phyloP scores from a whole-genome alignment of 208 protist species.

The Acanthamoeba royreba region DNA sequence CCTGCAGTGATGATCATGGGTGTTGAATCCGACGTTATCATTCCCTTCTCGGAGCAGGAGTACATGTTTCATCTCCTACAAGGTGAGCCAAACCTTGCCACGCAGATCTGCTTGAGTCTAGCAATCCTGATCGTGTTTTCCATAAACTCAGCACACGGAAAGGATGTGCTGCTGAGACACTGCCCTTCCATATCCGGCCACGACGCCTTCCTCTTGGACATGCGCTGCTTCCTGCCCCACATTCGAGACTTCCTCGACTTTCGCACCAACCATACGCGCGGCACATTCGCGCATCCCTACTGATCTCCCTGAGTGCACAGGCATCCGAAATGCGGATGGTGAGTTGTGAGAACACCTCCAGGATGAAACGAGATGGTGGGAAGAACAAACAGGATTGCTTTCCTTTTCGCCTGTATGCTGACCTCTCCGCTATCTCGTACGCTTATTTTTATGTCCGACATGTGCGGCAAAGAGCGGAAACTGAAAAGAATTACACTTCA shows the following conservation, averaged over 20 bases:
- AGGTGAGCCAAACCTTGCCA: background rate
- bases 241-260: slow-evolving; percentile 5
- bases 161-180: background rate
- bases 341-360: no score
- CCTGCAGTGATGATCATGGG: slow-evolving; percentile 15
- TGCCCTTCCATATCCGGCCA: slow-evolving; percentile 24
- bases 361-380: no score
- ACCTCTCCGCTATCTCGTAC: no score
- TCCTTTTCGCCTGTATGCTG: no score
- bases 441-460: no score
- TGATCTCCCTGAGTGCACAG: background rate
- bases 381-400: no score
- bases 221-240: background rate
- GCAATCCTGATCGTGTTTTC: background rate
- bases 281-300: background rate
- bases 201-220: slow-evolving; percentile 42
- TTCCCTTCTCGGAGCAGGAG: slow-evolving; percentile 18
- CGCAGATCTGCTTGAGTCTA: background rate
- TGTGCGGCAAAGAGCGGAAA: no score
- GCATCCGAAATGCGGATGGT: background rate
- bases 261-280: background rate
- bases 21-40: slow-evolving; percentile 4
- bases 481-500: no score
- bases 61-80: slow-evolving; percentile 9
- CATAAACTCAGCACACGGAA: background rate